Percentiles rank a stretch among this genome's conserved stretches.
These are phyloP conservation scores for Tilletia walkeri DNA, from an alignment of 1,284 basidiomycete genomes.

Conservation along the genomic window DNA sequence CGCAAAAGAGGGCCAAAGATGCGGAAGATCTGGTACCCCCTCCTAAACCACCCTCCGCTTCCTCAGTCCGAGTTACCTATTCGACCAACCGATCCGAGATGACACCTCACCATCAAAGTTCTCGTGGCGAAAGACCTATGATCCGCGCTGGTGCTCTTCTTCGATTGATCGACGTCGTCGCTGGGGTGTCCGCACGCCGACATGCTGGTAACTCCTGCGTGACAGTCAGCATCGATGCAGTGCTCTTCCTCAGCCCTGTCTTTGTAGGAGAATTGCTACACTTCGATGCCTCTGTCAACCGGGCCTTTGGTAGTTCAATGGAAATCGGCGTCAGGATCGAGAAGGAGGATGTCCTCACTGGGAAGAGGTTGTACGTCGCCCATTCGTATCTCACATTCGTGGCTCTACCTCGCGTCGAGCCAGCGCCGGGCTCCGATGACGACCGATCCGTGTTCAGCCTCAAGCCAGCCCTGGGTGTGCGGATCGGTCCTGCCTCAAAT, in stretches of 20 bases:
- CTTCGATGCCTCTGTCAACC: constrained; percentile 54
- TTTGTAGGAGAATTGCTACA: constrained; percentile 49
- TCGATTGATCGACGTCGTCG: constrained; percentile 57
- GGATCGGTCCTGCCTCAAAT: not conserved
- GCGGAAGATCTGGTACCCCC: not conserved
- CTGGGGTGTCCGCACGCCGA: constrained; percentile 56
- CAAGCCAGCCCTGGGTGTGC: constrained; percentile 13
- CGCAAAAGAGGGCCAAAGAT: not conserved
- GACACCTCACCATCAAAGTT: not conserved
- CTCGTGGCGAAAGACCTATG: not conserved
- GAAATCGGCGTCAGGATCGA: constrained; percentile 57
- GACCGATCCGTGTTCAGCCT: constrained; percentile 20
- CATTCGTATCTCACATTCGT: constrained; percentile 35
- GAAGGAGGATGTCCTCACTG: constrained; percentile 44
- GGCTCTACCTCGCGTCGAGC: constrained; percentile 35
- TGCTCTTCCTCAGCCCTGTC: constrained; percentile 48
- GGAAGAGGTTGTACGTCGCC: constrained; percentile 51
- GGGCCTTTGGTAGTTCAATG: constrained; percentile 56
- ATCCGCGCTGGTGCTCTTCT: constrained; percentile 56
- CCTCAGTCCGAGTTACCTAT: not conserved
- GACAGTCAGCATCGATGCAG: constrained; percentile 56
- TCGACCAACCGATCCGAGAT: constrained; percentile 1
- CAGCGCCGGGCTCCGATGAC: constrained; percentile 22
- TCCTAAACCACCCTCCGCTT: not conserved
- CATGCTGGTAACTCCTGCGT: constrained; percentile 55